Percentiles rank a stretch among this genome's conserved stretches.
phyloP scores from a whole-genome alignment of 2,329 filamentous ascomycete genomes.

The Phaeosphaeria sp. region DNA sequence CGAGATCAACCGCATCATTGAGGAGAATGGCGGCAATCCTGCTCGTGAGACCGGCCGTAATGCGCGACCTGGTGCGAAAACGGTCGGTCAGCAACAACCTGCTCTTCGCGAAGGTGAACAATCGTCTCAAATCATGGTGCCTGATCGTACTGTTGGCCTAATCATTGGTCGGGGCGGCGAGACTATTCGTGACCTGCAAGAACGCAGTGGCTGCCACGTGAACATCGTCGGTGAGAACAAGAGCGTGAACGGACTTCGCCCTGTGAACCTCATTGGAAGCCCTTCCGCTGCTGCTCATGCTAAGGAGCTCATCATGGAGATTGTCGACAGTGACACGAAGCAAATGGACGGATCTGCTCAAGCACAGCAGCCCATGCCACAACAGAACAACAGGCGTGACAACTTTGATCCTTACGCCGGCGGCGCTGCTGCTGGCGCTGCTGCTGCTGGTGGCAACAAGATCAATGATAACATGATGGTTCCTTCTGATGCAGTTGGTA shows the following conservation, averaged over 20 bases:
- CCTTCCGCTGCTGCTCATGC: slow-evolving; percentile 76
- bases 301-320: slow-evolving; percentile 89
- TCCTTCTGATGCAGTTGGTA: slow-evolving; percentile 88
- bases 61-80: slow-evolving; percentile 51
- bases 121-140: slow-evolving; percentile 91
- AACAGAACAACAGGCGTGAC: slow-evolving; percentile 41
- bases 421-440: slow-evolving; percentile 35
- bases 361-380: slow-evolving; percentile 18
- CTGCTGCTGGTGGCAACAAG: slow-evolving; percentile 61
- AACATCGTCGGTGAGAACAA: slow-evolving; percentile 95
- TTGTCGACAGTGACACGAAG: slow-evolving; percentile 86
- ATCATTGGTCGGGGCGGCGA: slow-evolving; percentile 95
- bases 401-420: slow-evolving; percentile 51
- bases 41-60: slow-evolving; percentile 48
- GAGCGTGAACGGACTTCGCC: slow-evolving; percentile 86
- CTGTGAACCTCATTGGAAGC: slow-evolving; percentile 87
- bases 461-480: slow-evolving; percentile 84
- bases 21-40: slow-evolving; percentile 73
- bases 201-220: slow-evolving; percentile 91
- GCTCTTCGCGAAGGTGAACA: slow-evolving; percentile 80
- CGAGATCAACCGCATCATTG: slow-evolving; percentile 86
- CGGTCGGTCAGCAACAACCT: slow-evolving; percentile 43
- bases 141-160: slow-evolving; percentile 87
- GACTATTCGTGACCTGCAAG: slow-evolving; percentile 90
- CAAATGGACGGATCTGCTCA: slow-evolving; percentile 44